These are phyloP conservation scores for Paracorniculantispora psalliotae DNA, from an alignment of 2,329 filamentous ascomycete species.

Conservation along the genomic window DNA sequence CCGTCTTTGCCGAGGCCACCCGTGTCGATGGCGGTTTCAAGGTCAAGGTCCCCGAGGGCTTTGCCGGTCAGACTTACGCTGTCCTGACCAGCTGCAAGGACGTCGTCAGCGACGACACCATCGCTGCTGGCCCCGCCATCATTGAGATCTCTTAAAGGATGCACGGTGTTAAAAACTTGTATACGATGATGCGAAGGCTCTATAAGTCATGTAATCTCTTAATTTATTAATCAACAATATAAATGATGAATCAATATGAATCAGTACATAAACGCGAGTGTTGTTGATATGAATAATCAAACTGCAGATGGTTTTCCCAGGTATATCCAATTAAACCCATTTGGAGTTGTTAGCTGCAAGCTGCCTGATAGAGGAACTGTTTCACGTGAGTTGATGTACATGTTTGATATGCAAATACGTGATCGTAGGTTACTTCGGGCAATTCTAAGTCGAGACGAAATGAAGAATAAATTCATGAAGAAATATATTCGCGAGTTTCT, in stretches of 20 bases:
- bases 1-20: conserved; percentile 19
- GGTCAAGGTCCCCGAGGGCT: conserved; percentile 18
- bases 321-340: too few species aligned
- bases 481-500: too few species aligned
- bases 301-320: too few species aligned
- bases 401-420: too few species aligned
- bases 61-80: conserved; percentile 30
- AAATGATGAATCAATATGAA: background rate
- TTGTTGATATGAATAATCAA: too few species aligned
- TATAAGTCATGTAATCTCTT: background rate
- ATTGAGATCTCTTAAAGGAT: conserved; percentile 22
- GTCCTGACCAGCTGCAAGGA: conserved; percentile 30
- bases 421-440: too few species aligned
- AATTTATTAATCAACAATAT: background rate
- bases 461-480: too few species aligned
- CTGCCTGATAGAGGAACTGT: too few species aligned
- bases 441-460: too few species aligned
- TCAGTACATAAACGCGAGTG: too few species aligned
- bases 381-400: too few species aligned
- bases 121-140: conserved; percentile 30
- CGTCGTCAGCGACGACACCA: conserved; percentile 28
- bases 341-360: too few species aligned
- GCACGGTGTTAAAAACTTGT: background rate
- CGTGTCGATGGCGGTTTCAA: conserved; percentile 19
- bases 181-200: background rate